Base-by-base conservation (phyloP, 2,329 filamentous ascomycete species). In the Pestalotiopsis sp. region DNA sequence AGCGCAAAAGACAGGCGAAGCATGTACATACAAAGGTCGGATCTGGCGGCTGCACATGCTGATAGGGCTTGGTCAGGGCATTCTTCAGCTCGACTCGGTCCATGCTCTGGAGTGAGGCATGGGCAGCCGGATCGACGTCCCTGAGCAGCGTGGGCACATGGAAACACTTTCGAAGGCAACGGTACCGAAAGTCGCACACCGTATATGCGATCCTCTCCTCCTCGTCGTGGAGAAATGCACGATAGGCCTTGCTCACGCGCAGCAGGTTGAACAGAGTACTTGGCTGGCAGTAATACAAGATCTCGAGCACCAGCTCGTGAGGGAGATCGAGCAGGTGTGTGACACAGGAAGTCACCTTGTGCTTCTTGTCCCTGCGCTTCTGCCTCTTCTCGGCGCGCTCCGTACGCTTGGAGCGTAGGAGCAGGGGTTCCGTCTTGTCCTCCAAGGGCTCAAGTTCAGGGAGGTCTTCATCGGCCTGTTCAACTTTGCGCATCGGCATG, bases 1-100 rank as follows among this genome's bases (percentile, higher is more conserved):
- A 90, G 2, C 84, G 81, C 49, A 88, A 73, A 58, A 87, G 77
- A 73, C 88, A 90, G 0, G 85, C 86, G 31, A 87, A 76, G 72
- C 88, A 90, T 1, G 86, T 87, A 77, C 88, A 90, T 3, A 87
- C 76, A n/a, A 81, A 74, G 12, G 74, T 65, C 0, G 81, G 79
- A 69, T 89, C 81, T 0, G 84, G 82, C 1, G 79, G 71, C 52
- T 78, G 78, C 23, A 90, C 80, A 72, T 90, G 86, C 69, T 86
- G 84, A 71, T 86, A 88, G 0, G 83, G 81, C 58, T 82, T 83
- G 68, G 81, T 83, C 74, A 87, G 83, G 36, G 87, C 52, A 2
- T 39, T 31, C 13, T 63, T 66, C 14, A 66, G 60, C 59, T 69
- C 49, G 0, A 36, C 23, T 27, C 65, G n/a, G n/a, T 68, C 63